Conservation (phyloP, 1,284 basidiomycete species). For the Cutaneotrichosporon cavernicola region DNA sequence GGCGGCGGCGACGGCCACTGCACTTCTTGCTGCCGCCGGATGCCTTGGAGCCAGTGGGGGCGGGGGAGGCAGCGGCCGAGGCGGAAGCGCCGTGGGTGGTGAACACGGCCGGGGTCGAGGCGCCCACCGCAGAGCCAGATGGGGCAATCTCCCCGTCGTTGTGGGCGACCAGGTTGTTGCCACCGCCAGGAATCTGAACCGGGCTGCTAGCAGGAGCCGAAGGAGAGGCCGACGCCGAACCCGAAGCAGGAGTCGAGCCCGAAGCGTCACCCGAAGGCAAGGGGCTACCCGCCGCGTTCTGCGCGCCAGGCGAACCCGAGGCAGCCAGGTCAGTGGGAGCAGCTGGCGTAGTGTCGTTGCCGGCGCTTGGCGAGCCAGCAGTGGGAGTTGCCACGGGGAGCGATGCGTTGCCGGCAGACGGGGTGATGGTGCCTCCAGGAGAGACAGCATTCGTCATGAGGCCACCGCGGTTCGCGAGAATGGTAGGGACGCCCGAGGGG, state of each 20-base stretch:
- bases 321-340: background rate
- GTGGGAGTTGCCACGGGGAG: background rate
- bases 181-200: background rate
- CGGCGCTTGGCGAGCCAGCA: background rate
- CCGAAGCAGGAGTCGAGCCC: background rate
- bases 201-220: background rate
- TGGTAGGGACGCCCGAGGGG: background rate
- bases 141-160: background rate
- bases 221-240: background rate
- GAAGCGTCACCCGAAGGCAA: background rate
- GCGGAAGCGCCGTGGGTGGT: background rate
- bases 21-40: constrained; percentile 7
- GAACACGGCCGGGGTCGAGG: background rate
- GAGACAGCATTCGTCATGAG: background rate
- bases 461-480: background rate
- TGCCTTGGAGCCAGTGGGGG: background rate
- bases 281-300: background rate
- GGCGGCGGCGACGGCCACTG: background rate
- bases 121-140: background rate
- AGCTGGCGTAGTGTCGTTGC: background rate
- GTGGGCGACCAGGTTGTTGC: constrained; percentile 3
- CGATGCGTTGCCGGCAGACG: background rate
- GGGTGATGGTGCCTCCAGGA: background rate
- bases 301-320: background rate
- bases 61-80: too few relatives aligned